Evolutionary conservation across 192 early-diverging fungal genomes (phyloP), one percentile per base, ranked within the genome.

Genomic region (Gigaspora rosea): DNA sequence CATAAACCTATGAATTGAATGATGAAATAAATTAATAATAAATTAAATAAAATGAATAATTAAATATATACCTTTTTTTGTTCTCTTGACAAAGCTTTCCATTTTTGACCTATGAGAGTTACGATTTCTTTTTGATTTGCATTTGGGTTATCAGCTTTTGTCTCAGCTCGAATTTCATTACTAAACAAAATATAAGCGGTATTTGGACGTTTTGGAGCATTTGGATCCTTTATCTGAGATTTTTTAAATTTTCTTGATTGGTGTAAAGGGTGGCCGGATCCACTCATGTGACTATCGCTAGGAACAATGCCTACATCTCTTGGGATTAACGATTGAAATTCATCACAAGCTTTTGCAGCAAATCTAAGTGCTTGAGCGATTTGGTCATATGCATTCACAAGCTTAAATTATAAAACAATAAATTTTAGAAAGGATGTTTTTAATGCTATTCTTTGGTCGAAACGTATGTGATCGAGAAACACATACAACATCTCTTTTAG

Each of bases 111-210:
- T 54, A 76, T 76, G 15, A 63, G 49, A 1, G 47, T 76, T 12
- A 76, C 75, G 8, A 76, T 66, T 54, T 76, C 75, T 67, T 76
- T 76, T 67, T 76, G 75, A 36, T 76, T 76, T 49, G 85, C 91
- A 2, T 90, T 85, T 54, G 94, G 93, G 91, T 95, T 94, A 62
- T 93, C 88, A 58, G 89, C 89, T 88, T 93, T 90, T 57, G 96
- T 92, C 35, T 84, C 81, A 48, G 89, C 75, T 64, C 96, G 88
- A 85, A 90, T 91, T 75, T 90, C 95, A 83, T 94, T 87, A 41
- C 93, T 93, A 85, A 94, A 98, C 84, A 94, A 86, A 86, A 98
- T 91, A 88, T 94, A 98, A 20, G 94, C 95, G 18, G 96, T 93
- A 68, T 96, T 86, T 5, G 92, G 88, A 86, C 93, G 93, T 89